Conservation (phyloP, 495 filamentous ascomycete genomes). For the Gamarada debralockiae region DNA sequence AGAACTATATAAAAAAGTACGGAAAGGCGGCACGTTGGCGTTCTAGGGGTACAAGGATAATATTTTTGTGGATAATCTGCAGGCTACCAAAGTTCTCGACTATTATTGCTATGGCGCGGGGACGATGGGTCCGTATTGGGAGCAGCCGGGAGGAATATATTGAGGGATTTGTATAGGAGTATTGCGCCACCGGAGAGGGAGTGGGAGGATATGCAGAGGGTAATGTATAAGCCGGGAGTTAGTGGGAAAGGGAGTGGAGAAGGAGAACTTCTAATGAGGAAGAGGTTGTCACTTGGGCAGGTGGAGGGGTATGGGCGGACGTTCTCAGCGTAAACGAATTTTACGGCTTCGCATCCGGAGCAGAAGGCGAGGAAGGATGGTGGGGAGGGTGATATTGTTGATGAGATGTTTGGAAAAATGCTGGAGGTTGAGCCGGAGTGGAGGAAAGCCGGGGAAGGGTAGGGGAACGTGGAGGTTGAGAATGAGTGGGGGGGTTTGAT, state of each 20-base stretch:
- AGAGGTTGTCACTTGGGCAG: conserved; percentile 47
- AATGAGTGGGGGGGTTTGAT: conserved; percentile 53
- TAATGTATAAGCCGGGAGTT: conserved; percentile 52
- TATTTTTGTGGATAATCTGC: conserved; percentile 41
- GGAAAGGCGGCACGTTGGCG: conserved; percentile 48
- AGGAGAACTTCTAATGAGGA: conserved; percentile 46
- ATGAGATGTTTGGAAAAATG: conserved; percentile 52
- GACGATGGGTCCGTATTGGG: conserved; percentile 51
- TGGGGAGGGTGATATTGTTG: conserved; percentile 49
- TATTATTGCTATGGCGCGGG: conserved; percentile 41
- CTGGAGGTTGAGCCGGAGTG: conserved; percentile 42
- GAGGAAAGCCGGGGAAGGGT: conserved; percentile 39
- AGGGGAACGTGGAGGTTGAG: conserved; percentile 45
- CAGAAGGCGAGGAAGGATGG: conserved; percentile 42
- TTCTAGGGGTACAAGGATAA: conserved; percentile 60
- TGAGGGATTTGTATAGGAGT: conserved; percentile 43
- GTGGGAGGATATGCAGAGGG: conserved; percentile 46
- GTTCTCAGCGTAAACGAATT: conserved; percentile 50
- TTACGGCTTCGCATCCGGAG: conserved; percentile 46
- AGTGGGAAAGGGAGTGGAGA: conserved; percentile 31
- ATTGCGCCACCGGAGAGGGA: conserved; percentile 44
- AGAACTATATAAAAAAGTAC: conserved; percentile 46
- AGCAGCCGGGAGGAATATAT: conserved; percentile 48
- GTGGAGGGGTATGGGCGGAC: conserved; percentile 53
- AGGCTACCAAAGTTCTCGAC: conserved; percentile 41